Conservation (phyloP, 2,329 filamentous ascomycete genomes). For the Metarhizium rileyi region DNA sequence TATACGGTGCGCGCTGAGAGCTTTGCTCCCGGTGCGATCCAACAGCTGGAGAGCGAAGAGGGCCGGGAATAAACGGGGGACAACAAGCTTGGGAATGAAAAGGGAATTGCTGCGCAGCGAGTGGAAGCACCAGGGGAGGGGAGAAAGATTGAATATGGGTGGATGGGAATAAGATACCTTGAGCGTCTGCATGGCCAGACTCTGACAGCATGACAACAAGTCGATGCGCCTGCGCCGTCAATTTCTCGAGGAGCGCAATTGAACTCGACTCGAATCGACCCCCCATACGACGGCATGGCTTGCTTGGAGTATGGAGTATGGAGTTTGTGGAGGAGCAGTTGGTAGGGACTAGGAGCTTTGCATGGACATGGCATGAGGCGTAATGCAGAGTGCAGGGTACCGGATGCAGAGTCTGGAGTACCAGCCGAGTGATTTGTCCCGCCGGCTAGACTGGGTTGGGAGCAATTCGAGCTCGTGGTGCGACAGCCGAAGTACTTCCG, state of each 20-base stretch:
- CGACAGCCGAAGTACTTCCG: no score
- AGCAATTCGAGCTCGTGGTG: no score
- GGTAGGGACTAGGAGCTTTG: no score
- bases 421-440: no score
- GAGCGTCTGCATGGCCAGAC: background rate
- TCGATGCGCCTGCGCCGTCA: background rate
- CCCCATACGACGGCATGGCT: background rate
- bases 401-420: no score
- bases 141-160: background rate
- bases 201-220: background rate
- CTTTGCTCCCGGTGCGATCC: slow-evolving; percentile 9
- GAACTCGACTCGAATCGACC: no score
- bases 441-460: no score
- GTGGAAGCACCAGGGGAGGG: slow-evolving; percentile 5
- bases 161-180: background rate
- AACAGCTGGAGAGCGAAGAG: background rate
- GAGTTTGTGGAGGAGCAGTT: no score
- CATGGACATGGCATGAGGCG: no score
- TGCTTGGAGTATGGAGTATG: background rate
- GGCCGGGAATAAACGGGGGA: slow-evolving; percentile 7
- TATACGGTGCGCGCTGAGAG: background rate
- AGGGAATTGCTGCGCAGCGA: background rate
- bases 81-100: slow-evolving; percentile 1
- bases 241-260: background rate
- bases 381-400: no score